Base-by-base conservation (phyloP, 2,329 filamentous ascomycete species). In the Coniella vitis region DNA sequence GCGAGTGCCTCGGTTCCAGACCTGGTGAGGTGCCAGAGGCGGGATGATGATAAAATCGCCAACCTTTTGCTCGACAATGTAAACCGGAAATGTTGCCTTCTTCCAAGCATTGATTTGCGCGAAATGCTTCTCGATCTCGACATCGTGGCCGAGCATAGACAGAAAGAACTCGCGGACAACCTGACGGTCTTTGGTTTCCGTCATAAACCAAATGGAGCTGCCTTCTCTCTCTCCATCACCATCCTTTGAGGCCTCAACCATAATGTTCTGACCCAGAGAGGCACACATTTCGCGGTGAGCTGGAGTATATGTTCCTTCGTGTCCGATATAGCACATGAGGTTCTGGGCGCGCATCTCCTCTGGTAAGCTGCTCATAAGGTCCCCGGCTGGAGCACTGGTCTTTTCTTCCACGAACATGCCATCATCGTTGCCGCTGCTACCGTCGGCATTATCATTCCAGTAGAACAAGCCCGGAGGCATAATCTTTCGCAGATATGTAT, bases 171-270 rank as follows among this genome's bases (percentile, higher is more conserved):
- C 91, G 0, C 90, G 84, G 2, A 97, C 90, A 4, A 91, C 76
- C 53, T 90, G 84, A 2, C 93, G 83, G 60, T 98, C 93, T 59
- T 93, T 94, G 32, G 84, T 90, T 64, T 96, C 90, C 0, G 93
- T 97, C 93, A 98, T 97, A 63, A 97, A 95, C 93, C 93, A 98
- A 34, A 98, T 80, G 0, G 93, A 96, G 47, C 87, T 95, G 2
- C 93, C 93, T 2, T 86, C 79, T 55, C 83, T 87, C 61, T 93
- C 87, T 4, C 86, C 87, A 44, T 86, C 74, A 47, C 84, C 79
- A 16, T 78, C 71, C 3, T 80, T 71, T 1, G 91, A 97, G 2
- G 90, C 83, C 56, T 96, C 89, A 2, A 98, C 90, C 93, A 98
- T 97, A 58, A 98, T 91, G 61, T 98, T 98, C 57, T 98, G 93